Base-by-base conservation (phyloP, 2,329 filamentous ascomycete species). In the Ciborinia camelliae region DNA sequence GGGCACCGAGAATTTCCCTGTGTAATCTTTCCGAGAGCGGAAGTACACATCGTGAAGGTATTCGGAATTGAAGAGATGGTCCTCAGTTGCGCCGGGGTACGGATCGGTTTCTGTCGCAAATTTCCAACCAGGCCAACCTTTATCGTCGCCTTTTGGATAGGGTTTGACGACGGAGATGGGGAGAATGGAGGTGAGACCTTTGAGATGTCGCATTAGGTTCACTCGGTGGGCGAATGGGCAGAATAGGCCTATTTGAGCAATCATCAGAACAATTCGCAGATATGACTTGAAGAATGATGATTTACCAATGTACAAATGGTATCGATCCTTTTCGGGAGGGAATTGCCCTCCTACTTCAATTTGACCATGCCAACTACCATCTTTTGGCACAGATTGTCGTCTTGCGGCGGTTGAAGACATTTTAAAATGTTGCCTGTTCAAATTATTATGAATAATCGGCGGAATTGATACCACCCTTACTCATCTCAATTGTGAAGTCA, bases 131-230 rank as follows among this genome's bases (percentile, higher is more conserved):
- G 43, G 32, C 57, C 57, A 60, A 15, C 57, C 57, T 51, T 60
- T 60, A 28, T 37, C 45, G 15, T 60, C 45, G 15, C 45, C 57
- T 37, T 60, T 48, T n/a, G 45, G 43, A 60, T 51, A 60, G 30
- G 54, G 55, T 35, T 58, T 58, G 41, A 47, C 55, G n/a, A 47
- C 14, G 20, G 55, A 58, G 30, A 68, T 58, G 20, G 61, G 65
- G 43, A 68, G 65, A 69, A 94, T 82, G 66, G 95, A 88, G 71
- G 97, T 90, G 0, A 98, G 82, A 0, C 93, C 93, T 81, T 98
- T 98, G 73, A 98, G 83, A 75, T 91, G 89, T 65, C 92, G 84
- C 4, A 90, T 89, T 71, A 98, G 96, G 70, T 97, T 82, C 0
- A 91, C 89, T 52, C 94, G 87, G 74, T 91, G 91, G 14, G 94